These are phyloP conservation scores for Astrocystis sublimbata DNA, from an alignment of 495 filamentous ascomycete species.

Conservation along the genomic window DNA sequence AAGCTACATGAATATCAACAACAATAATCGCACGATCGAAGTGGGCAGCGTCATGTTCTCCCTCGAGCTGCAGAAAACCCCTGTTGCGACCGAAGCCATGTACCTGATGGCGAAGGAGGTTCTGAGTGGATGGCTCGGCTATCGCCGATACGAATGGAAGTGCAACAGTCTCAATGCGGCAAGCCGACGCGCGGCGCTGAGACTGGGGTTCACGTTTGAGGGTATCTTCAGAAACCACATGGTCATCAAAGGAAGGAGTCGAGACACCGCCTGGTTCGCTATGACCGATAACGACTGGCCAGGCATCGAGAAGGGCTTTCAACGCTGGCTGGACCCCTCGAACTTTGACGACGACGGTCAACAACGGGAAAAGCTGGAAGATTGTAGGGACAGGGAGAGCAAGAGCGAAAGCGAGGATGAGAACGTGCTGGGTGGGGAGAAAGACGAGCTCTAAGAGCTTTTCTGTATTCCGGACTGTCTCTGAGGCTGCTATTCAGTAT, in stretches of 20 bases:
- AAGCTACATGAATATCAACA: constrained; percentile 45
- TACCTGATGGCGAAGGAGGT: constrained; percentile 49
- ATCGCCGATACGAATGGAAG: constrained; percentile 61
- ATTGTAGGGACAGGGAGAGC: constrained; percentile 17
- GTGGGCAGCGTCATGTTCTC: constrained; percentile 54
- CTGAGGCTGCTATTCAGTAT: no score
- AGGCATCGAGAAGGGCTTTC: constrained; percentile 38
- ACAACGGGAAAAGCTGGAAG: constrained; percentile 43
- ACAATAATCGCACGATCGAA: constrained; percentile 44
- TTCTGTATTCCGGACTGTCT: no score
- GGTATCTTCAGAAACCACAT: constrained; percentile 59
- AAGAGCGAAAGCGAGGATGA: no score
- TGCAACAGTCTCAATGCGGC: constrained; percentile 52
- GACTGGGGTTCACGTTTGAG: constrained; percentile 56
- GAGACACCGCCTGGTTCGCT: constrained; percentile 60
- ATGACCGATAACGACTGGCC: constrained; percentile 55
- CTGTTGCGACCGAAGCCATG: constrained; percentile 52
- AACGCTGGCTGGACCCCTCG: constrained; percentile 46
- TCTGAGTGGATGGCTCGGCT: constrained; percentile 55
- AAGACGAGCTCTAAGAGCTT: no score
- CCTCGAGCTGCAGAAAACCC: constrained; percentile 47
- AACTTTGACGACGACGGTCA: constrained; percentile 53
- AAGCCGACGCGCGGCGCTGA: constrained; percentile 49
- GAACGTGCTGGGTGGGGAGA: no score
- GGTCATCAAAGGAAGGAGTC: constrained; percentile 54